phyloP scores from a whole-genome alignment of 75 land plant species.

The Selaginella moellendorffii region DNA sequence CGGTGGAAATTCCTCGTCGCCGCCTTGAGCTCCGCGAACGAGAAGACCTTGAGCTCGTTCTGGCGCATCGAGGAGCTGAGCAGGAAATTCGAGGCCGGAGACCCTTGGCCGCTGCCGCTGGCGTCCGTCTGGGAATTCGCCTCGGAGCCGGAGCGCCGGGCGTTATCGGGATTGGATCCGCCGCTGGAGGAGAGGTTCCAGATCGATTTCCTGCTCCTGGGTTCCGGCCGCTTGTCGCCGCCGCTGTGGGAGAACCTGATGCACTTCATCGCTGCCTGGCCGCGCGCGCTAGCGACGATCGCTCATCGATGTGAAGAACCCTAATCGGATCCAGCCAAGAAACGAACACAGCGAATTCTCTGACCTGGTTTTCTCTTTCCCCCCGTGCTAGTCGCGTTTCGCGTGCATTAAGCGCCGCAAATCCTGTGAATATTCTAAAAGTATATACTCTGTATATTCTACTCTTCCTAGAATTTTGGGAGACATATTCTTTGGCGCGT shows the following conservation, averaged over 20 bases:
- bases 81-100: background rate
- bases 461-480: no score
- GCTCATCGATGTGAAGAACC: no score
- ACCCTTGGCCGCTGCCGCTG: background rate
- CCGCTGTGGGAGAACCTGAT: background rate
- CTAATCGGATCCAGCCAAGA: no score
- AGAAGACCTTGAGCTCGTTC: slow-evolving; percentile 14
- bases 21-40: slow-evolving; percentile 26
- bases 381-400: no score
- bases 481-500: no score
- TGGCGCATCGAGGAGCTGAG: background rate
- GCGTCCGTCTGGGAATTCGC: background rate
- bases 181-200: background rate
- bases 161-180: background rate
- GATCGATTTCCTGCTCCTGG: background rate
- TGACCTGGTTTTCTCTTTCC: no score
- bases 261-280: background rate
- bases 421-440: no score
- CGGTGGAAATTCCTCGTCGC: slow-evolving; percentile 38
- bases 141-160: background rate
- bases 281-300: no score
- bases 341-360: no score
- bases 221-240: background rate
- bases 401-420: no score
- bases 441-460: no score